Conservation (phyloP, 2,329 filamentous ascomycete species). For the Aspergillus neotritici region DNA sequence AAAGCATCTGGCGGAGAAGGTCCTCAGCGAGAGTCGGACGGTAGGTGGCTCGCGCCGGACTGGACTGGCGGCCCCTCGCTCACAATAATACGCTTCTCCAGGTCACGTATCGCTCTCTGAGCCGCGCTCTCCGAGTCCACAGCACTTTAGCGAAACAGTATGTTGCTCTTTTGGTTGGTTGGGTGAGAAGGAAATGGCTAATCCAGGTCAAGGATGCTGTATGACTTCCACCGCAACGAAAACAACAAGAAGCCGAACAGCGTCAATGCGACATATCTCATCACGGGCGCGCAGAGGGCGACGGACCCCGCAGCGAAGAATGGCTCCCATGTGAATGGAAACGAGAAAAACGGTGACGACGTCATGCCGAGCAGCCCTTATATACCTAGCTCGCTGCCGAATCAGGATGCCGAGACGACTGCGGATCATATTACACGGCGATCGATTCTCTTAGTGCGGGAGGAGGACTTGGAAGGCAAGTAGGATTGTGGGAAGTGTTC, state of each 20-base stretch:
- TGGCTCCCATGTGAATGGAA: constrained; percentile 44
- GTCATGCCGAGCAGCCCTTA: constrained; percentile 60
- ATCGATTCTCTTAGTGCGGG: constrained; percentile 61
- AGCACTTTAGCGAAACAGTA: constrained; percentile 87
- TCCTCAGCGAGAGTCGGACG: constrained; percentile 69
- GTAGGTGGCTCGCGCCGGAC: constrained; percentile 43
- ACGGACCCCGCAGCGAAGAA: constrained; percentile 33
- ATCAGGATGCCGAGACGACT: constrained; percentile 38
- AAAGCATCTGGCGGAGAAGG: constrained; percentile 66
- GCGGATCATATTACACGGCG: constrained; percentile 51
- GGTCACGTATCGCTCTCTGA: constrained; percentile 83
- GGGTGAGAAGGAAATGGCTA: constrained; percentile 14
- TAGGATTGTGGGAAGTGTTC: background rate
- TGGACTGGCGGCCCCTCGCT: background rate
- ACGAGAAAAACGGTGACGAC: constrained; percentile 54
- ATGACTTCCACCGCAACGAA: constrained; percentile 74
- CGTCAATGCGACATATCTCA: constrained; percentile 86
- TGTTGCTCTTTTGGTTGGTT: constrained; percentile 22
- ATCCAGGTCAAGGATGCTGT: constrained; percentile 62
- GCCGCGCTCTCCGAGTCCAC: constrained; percentile 75
- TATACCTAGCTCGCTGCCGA: constrained; percentile 62
- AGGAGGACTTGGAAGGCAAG: constrained; percentile 66
- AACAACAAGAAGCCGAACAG: constrained; percentile 67
- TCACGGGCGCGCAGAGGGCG: constrained; percentile 62
- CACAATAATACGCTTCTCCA: constrained; percentile 34